Conservation (phyloP, 2,329 filamentous ascomycete genomes). For the Paraphaeosphaeria minitans region DNA sequence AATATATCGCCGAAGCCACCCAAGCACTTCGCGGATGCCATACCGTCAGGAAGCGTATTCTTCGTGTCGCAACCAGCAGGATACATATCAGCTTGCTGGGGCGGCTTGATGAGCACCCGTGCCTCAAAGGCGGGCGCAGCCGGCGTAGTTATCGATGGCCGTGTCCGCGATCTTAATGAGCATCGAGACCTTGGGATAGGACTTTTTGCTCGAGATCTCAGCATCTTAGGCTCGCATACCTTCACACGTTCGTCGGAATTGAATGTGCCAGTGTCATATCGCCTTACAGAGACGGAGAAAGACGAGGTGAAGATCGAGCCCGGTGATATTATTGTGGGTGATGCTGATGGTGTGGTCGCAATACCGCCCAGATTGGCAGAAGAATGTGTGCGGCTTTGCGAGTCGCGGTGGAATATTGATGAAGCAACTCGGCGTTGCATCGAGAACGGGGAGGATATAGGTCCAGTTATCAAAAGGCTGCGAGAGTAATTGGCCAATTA, state of each 20-base stretch:
- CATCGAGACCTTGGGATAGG: constrained; percentile 52
- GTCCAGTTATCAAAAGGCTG: constrained; percentile 11
- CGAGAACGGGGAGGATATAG: constrained; percentile 13
- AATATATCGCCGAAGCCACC: constrained; percentile 49
- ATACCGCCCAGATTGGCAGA: constrained; percentile 10
- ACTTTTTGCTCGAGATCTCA: constrained; percentile 9
- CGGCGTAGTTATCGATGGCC: constrained; percentile 59
- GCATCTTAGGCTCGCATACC: constrained; percentile 13
- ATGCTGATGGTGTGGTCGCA: constrained; percentile 13
- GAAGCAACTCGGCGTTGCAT: constrained; percentile 11
- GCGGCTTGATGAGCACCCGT: constrained; percentile 59
- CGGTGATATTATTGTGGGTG: constrained; percentile 14
- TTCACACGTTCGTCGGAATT: constrained; percentile 13
- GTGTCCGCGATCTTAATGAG: constrained; percentile 60
- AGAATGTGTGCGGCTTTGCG: constrained; percentile 11
- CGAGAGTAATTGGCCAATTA: not conserved
- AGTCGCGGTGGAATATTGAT: constrained; percentile 13
- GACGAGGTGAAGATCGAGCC: constrained; percentile 6
- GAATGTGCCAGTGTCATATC: constrained; percentile 10
- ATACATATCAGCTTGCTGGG: constrained; percentile 59
- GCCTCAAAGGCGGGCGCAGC: constrained; percentile 53
- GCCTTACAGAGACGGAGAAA: constrained; percentile 8
- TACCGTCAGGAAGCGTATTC: constrained; percentile 13
- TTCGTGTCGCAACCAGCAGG: constrained; percentile 57
- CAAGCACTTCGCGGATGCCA: constrained; percentile 11